Percentiles rank a stretch among this genome's conserved stretches.
phyloP scores from a whole-genome alignment of 345 rosid species.

The Hypericum perforatum region DNA sequence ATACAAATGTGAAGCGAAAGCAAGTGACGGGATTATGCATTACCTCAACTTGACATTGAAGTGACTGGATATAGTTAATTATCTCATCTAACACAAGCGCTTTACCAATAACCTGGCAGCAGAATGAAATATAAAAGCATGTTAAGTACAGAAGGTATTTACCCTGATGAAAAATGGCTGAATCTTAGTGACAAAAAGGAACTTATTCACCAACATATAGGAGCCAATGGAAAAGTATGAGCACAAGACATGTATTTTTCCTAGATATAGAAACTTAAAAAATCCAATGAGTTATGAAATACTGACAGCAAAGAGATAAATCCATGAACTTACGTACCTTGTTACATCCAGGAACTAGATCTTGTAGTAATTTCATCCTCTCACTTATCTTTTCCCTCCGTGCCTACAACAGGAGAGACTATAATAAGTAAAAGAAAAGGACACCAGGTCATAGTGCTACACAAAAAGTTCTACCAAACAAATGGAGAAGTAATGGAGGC shows the following conservation, averaged over 20 bases:
- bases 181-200: too few species aligned
- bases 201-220: background rate
- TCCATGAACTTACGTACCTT: background rate
- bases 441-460: too few species aligned
- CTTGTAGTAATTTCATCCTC: constrained; percentile 4
- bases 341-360: constrained; percentile 2
- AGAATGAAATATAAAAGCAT: background rate
- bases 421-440: background rate
- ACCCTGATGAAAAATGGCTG: too few species aligned
- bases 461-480: background rate
- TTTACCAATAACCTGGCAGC: background rate
- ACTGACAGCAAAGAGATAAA: too few species aligned
- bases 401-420: background rate
- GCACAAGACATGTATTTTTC: background rate
- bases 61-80: background rate
- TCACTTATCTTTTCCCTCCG: constrained; percentile 5
- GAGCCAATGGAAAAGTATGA: background rate
- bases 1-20: too few species aligned
- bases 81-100: constrained; percentile 3
- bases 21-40: background rate
- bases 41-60: constrained; percentile 3
- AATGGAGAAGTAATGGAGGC: too few species aligned
- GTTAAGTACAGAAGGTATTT: too few species aligned
- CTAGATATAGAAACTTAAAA: background rate
- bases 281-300: too few species aligned